Evolutionary conservation across 495 filamentous ascomycete species (phyloP).

Genomic region (Durotheca rogersii): DNA sequence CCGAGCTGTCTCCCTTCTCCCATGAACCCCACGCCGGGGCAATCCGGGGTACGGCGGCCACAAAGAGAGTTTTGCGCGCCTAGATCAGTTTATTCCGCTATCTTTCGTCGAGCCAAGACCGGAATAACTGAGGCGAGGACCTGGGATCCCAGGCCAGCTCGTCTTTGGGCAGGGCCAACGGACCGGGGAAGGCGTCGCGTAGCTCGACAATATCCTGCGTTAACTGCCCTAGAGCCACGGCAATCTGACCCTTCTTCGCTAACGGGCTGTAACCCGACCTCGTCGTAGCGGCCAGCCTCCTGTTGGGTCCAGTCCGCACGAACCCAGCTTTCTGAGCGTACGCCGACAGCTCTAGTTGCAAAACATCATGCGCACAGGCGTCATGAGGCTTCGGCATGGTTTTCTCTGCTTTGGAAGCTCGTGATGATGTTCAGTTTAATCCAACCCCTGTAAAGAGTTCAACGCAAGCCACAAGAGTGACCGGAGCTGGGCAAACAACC

Average conservation of each 20-base stretch:
- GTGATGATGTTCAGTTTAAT: too few species aligned
- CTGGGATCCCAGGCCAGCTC: slow-evolving; percentile 57
- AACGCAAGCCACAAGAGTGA: too few species aligned
- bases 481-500: too few species aligned
- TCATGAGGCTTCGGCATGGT: background rate
- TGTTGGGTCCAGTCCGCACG: slow-evolving; percentile 19
- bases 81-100: slow-evolving; percentile 55
- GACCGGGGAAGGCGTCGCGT: slow-evolving; percentile 54
- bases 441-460: too few species aligned
- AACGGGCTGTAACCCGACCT: slow-evolving; percentile 29
- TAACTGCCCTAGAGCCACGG: slow-evolving; percentile 3
- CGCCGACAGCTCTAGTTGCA: slow-evolving; percentile 38
- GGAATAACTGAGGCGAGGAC: slow-evolving; percentile 58
- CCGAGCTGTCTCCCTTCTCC: slow-evolving; percentile 40
- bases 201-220: slow-evolving; percentile 14
- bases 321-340: slow-evolving; percentile 35
- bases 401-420: background rate
- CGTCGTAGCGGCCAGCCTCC: slow-evolving; percentile 37
- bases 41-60: slow-evolving; percentile 48
- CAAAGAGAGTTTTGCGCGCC: slow-evolving; percentile 54
- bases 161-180: slow-evolving; percentile 61
- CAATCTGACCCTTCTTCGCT: background rate
- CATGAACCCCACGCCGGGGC: slow-evolving; percentile 38
- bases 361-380: slow-evolving; percentile 27
- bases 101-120: slow-evolving; percentile 52